These are phyloP conservation scores for Chytriomyces confervae DNA, from an alignment of 192 early-diverging fungal genomes.

Conservation along the genomic window DNA sequence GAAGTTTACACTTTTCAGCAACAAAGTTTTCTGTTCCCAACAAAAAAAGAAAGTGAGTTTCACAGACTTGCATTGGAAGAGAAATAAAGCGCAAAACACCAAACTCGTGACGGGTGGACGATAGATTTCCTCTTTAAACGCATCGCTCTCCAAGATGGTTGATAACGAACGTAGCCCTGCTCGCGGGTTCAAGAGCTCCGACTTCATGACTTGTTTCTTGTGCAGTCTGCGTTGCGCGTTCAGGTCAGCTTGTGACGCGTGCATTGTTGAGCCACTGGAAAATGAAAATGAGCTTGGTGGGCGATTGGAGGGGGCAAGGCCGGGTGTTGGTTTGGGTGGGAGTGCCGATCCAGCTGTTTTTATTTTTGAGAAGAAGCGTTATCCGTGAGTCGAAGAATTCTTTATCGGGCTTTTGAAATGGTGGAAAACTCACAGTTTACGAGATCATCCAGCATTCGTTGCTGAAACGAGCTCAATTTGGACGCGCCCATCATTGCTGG, in stretches of 20 bases:
- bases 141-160: constrained; percentile 40
- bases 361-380: not conserved
- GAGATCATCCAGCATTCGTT: constrained; percentile 45
- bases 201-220: constrained; percentile 26
- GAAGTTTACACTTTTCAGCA: constrained; percentile 40
- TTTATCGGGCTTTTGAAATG: not conserved
- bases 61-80: not conserved
- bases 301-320: constrained; percentile 3
- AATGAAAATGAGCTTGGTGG: constrained; percentile 14
- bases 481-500: constrained; percentile 57
- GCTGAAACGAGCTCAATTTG: constrained; percentile 52
- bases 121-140: constrained; percentile 48
- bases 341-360: constrained; percentile 28
- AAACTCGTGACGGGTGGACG: constrained; percentile 37
- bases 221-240: constrained; percentile 25
- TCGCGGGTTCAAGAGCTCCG: constrained; percentile 1
- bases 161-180: constrained; percentile 35
- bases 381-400: not conserved
- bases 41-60: not conserved
- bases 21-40: constrained; percentile 35
- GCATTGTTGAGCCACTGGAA: not conserved
- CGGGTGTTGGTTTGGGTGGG: constrained; percentile 32
- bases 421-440: constrained; percentile 20
- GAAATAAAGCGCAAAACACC: not conserved
- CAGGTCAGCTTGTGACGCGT: constrained; percentile 4